Evolutionary conservation across 768 basidiomycete genomes (phyloP).

Genomic region (Strobilomyces dryophilus): DNA sequence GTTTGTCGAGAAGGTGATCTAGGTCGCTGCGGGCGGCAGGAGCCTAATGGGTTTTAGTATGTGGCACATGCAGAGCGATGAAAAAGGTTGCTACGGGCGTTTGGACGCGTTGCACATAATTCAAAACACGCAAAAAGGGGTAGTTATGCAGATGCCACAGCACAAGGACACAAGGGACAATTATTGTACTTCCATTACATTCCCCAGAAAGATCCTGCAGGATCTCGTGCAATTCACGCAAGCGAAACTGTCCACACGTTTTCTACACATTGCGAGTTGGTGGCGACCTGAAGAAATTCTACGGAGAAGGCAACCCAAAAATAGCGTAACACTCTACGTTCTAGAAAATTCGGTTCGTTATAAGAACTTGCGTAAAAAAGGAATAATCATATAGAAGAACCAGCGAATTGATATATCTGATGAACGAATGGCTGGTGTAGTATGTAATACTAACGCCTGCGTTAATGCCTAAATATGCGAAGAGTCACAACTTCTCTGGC

Average conservation of each 20-base stretch:
- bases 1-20: not conserved
- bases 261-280: slow-evolving; percentile 4
- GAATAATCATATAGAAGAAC: slow-evolving; percentile 38
- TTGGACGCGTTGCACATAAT: not conserved
- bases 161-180: not conserved
- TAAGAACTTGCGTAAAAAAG: slow-evolving; percentile 30
- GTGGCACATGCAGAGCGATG: not conserved
- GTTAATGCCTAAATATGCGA: slow-evolving; percentile 24
- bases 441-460: slow-evolving; percentile 25
- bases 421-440: slow-evolving; percentile 10
- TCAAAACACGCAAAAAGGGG: not conserved
- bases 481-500: slow-evolving; percentile 28
- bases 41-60: not conserved
- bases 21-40: not conserved
- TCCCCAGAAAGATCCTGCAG: slow-evolving; percentile 6
- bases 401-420: slow-evolving; percentile 30
- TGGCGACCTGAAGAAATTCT: slow-evolving; percentile 9
- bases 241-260: slow-evolving; percentile 16
- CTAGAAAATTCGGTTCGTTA: slow-evolving; percentile 22
- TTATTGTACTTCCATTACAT: slow-evolving; percentile 16
- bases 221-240: slow-evolving; percentile 9
- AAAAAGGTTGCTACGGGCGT: not conserved
- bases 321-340: slow-evolving; percentile 17
- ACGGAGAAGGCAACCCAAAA: slow-evolving; percentile 10
- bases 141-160: not conserved